Conservation (phyloP, 345 rosid species). For the Schrenkiella parvula region DNA sequence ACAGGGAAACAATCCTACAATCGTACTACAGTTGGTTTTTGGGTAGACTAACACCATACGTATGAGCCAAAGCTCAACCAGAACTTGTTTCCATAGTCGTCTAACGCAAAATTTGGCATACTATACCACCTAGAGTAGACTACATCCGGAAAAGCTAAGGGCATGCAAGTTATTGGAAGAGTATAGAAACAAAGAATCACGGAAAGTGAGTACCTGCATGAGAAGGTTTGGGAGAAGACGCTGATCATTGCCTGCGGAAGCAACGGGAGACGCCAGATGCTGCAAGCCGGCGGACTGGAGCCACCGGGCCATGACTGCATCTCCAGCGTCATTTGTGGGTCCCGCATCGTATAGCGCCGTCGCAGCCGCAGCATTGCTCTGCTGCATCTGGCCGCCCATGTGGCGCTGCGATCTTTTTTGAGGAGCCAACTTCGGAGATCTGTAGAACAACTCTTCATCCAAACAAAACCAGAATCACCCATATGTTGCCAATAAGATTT, state of each 20-base stretch:
- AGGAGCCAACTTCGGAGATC: conserved; percentile 98
- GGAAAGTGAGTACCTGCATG: conserved; percentile 62
- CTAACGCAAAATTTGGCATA: neutral
- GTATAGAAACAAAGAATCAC: conserved; percentile 26
- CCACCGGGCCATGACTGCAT: conserved; percentile 99
- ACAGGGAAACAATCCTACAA: conserved; percentile 1
- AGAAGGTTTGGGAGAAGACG: conserved; percentile 84
- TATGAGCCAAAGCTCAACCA: neutral
- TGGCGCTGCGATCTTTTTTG: conserved; percentile 99
- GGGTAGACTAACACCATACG: neutral
- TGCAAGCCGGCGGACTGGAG: conserved; percentile 99
- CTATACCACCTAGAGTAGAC: neutral
- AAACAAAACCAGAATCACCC: conserved; percentile 12
- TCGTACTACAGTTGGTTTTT: neutral
- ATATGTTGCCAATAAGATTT: neutral
- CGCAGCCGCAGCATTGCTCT: conserved; percentile 77
- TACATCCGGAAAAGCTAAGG: neutral
- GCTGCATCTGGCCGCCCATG: conserved; percentile 99
- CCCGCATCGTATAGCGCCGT: conserved; percentile 78
- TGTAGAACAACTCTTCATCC: conserved; percentile 48
- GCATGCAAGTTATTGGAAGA: conserved; percentile 40
- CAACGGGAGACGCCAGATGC: conserved; percentile 97
- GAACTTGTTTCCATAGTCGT: neutral
- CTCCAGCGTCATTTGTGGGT: conserved; percentile 74
- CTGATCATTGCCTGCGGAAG: conserved; percentile 75